Conservation (phyloP, 2,329 filamentous ascomycete genomes). For the Colletotrichum euphorbiae region DNA sequence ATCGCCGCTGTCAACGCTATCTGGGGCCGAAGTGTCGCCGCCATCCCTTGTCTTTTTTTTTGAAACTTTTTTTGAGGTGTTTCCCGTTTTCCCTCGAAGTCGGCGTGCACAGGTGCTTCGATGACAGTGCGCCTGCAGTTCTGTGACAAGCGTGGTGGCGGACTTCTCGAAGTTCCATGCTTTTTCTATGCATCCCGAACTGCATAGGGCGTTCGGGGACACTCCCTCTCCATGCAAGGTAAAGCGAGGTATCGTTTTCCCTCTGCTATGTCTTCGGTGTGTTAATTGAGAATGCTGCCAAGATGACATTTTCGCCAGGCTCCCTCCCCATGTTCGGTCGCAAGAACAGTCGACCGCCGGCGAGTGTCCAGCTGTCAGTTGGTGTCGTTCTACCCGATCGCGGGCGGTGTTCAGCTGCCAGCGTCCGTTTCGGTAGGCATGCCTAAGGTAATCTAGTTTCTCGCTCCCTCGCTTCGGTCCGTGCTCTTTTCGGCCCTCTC, state of each 20-base stretch:
- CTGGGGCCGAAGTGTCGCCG: conserved; percentile 10
- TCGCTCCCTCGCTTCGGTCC: conserved; percentile 3
- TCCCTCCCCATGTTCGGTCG: not conserved
- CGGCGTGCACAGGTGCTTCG: conserved; percentile 20
- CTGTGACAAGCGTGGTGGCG: conserved; percentile 11
- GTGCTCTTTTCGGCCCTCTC: no score
- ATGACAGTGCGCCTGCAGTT: conserved; percentile 18
- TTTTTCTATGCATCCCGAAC: conserved; percentile 12
- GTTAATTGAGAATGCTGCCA: not conserved
- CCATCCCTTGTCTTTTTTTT: conserved; percentile 5
- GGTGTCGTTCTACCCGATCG: conserved; percentile 15
- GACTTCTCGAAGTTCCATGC: conserved; percentile 22
- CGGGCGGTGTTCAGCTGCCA: not conserved
- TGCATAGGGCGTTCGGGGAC: conserved; percentile 19
- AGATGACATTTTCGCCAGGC: not conserved
- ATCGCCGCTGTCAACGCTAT: conserved; percentile 21
- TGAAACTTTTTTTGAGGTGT: not conserved
- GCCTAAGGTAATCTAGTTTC: not conserved
- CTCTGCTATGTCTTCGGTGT: not conserved
- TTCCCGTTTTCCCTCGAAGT: not conserved
- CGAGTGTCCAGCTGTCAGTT: conserved; percentile 15
- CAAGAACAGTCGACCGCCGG: not conserved
- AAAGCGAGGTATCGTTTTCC: not conserved
- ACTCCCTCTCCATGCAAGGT: conserved; percentile 1
- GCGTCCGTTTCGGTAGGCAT: not conserved